A percentile compares a stretch with the other conserved stretches of the same genome.
These are phyloP conservation scores for Bondarzewia mesenterica DNA, from an alignment of 1,284 basidiomycete genomes.

Conservation along the genomic window DNA sequence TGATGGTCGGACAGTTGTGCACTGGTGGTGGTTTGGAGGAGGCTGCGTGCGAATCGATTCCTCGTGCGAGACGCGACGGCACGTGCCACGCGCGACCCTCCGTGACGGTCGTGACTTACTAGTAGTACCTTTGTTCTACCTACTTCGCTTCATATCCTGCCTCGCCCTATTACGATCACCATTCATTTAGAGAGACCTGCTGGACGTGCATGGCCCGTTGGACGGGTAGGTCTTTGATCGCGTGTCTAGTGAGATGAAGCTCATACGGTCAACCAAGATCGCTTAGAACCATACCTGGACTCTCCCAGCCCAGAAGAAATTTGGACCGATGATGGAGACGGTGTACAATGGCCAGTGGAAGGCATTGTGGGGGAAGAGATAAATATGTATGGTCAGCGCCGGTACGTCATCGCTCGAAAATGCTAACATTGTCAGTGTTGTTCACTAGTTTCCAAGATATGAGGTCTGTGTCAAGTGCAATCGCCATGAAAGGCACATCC, in stretches of 20 bases:
- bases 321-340: conserved; percentile 21
- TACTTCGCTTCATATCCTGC: background rate
- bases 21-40: no score
- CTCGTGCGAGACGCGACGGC: no score
- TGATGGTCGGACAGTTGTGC: background rate
- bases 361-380: conserved; percentile 31
- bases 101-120: no score
- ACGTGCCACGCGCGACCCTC: background rate
- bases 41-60: no score
- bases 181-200: background rate
- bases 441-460: conserved; percentile 17
- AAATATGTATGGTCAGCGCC: conserved; percentile 22
- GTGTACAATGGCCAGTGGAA: conserved; percentile 28
- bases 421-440: background rate
- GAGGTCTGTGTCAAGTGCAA: conserved; percentile 24
- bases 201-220: background rate
- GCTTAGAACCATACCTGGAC: background rate
- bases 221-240: background rate
- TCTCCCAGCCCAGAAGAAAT: conserved; percentile 23
- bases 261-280: background rate
- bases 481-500: no score
- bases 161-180: background rate
- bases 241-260: background rate
- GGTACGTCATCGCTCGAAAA: conserved; percentile 15
- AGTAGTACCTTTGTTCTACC: no score